phyloP scores from a whole-genome alignment of 2,329 filamentous ascomycete genomes.

The Lomentospora prolificans region DNA sequence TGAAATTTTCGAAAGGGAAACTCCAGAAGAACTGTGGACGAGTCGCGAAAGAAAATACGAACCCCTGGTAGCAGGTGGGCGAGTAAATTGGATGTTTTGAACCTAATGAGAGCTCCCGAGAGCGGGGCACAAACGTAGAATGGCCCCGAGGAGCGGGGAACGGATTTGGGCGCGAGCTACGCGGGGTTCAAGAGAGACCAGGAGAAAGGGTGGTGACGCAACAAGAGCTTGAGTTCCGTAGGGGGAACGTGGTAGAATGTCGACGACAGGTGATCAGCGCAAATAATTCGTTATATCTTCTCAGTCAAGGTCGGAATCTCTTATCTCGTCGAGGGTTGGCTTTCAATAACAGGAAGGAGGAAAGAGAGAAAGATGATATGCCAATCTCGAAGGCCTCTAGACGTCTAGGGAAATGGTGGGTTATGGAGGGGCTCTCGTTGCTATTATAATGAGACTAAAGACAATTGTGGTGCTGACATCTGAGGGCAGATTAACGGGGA shows the following conservation, averaged over 20 bases:
- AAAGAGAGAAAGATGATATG: not conserved
- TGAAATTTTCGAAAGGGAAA: no score
- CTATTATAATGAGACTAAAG: not conserved
- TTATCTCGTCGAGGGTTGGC: no score
- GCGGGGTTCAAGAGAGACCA: not conserved
- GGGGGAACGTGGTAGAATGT: not conserved
- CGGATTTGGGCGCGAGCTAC: not conserved
- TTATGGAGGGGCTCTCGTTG: not conserved
- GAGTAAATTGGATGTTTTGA: no score
- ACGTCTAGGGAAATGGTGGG: not conserved
- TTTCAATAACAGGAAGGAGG: not conserved
- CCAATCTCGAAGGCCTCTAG: not conserved
- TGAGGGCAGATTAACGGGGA: not conserved
- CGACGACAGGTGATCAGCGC: no score
- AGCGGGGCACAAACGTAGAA: not conserved
- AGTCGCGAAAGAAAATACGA: no score
- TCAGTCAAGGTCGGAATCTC: no score
- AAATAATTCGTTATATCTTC: no score
- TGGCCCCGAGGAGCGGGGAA: not conserved
- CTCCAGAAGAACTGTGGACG: no score
- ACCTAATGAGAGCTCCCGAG: no score
- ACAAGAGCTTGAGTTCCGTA: not conserved
- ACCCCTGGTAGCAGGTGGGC: not conserved
- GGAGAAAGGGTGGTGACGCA: not conserved
- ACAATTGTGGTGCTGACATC: not conserved